These are phyloP conservation scores for Trametes cingulata DNA, from an alignment of 768 basidiomycete genomes.

Conservation along the genomic window DNA sequence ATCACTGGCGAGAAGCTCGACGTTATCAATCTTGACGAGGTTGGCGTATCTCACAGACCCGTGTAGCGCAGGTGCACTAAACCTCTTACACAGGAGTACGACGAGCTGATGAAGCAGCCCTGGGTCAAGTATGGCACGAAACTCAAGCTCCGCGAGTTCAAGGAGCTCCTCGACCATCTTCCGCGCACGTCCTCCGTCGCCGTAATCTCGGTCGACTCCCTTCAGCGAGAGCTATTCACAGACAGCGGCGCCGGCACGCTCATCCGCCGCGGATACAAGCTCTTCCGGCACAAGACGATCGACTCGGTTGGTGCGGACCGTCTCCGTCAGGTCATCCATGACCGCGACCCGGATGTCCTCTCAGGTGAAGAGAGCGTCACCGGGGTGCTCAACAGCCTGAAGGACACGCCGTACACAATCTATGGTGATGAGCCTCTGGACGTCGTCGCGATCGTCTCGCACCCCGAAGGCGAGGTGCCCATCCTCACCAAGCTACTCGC, in stretches of 20 bases:
- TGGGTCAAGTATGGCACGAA: conserved; percentile 99
- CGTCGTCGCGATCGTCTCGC: conserved; percentile 90
- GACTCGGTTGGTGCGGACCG: conserved; percentile 90
- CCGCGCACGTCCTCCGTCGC: conserved; percentile 98
- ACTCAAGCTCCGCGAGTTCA: conserved; percentile 98
- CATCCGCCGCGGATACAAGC: conserved; percentile 96
- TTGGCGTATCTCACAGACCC: conserved; percentile 32
- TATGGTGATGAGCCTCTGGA: conserved; percentile 99
- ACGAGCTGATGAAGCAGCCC: conserved; percentile 92
- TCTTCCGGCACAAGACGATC: conserved; percentile 84
- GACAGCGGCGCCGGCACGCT: conserved; percentile 98
- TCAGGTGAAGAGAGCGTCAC: conserved; percentile 83
- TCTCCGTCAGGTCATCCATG: conserved; percentile 91
- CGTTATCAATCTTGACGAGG: conserved; percentile 97
- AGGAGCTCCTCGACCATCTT: conserved; percentile 96
- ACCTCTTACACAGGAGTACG: conserved; percentile 71
- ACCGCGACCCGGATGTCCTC: conserved; percentile 91
- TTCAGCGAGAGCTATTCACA: conserved; percentile 98
- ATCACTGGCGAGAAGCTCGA: conserved; percentile 95
- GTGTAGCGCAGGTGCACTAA: neutral
- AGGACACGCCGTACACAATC: conserved; percentile 84
- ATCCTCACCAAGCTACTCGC: conserved; percentile 92
- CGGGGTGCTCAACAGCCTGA: conserved; percentile 79
- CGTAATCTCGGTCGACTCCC: conserved; percentile 88
- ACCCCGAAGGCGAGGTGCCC: conserved; percentile 84